phyloP scores from a whole-genome alignment of 2,329 filamentous ascomycete genomes.

The Monosporascus sp. region DNA sequence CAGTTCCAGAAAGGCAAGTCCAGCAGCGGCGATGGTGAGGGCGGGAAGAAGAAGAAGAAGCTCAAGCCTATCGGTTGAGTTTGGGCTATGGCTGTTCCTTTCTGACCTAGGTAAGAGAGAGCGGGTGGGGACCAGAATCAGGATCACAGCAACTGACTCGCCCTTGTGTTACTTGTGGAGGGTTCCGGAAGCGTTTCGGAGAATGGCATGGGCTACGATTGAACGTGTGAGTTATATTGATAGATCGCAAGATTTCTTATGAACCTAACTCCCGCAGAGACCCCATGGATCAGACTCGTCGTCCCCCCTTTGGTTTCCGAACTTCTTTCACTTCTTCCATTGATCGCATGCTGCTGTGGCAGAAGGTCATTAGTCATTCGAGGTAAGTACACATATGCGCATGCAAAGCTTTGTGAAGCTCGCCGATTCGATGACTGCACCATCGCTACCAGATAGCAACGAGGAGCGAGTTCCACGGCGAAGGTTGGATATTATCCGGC shows the following conservation, averaged over 20 bases:
- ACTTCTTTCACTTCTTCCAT: not conserved
- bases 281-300: slow-evolving; percentile 11
- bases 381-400: not conserved
- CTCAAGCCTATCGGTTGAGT: slow-evolving; percentile 56
- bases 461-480: no score
- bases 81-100: not conserved
- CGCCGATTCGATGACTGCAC: not conserved
- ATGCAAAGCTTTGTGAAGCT: not conserved
- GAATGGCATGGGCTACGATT: slow-evolving; percentile 12
- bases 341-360: not conserved
- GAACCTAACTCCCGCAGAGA: slow-evolving; percentile 31
- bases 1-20: slow-evolving; percentile 77
- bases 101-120: no score
- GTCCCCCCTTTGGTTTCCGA: slow-evolving; percentile 2
- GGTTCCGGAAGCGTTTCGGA: slow-evolving; percentile 1
- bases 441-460: no score
- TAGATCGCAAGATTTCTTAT: slow-evolving; percentile 24
- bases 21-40: slow-evolving; percentile 34
- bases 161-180: not conserved
- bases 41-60: slow-evolving; percentile 69
- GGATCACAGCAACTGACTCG: not conserved
- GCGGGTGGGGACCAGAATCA: not conserved
- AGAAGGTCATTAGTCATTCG: not conserved
- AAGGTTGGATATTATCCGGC: no score
- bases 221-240: slow-evolving; percentile 27